Base-by-base conservation (phyloP, 768 basidiomycete genomes). In the Fomitopsis pulvina region DNA sequence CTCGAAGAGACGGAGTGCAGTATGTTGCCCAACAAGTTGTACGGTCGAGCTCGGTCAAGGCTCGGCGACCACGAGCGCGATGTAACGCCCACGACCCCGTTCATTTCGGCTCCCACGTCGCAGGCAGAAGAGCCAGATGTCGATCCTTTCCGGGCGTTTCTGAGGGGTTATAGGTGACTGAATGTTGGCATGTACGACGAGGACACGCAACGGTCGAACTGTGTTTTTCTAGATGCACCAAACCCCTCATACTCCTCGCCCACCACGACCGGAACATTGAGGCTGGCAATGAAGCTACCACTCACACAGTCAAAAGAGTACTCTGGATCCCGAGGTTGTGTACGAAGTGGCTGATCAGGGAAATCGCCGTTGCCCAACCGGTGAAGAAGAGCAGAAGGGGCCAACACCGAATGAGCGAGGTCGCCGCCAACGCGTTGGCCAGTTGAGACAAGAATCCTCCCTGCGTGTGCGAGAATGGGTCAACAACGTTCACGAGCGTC, bases 261-360 rank as follows among this genome's bases (percentile, higher is more conserved):
- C 34, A 5, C 6, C 34, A 4, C 10, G 3, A 6, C 4, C 46
- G 14, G 6, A 37, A 32, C 12, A 54, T 43, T 39, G 42, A 27
- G 34, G 41, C 16, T 24, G 45, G 3, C 24, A 7, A 26, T 11
- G 25, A 32, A 21, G 34, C 16, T 24, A 20, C 18, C 10, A 34
- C 81, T 53, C 66, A 85, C 83, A 84, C 81, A 27, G 84, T 87
- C 42, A 87, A 68, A n/a, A 87, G 69, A 0, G 81, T 82, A 10
- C 72, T 63, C 29, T 73, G 65, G 18, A 83, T 65, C 16, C 60
- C 63, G 3, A 83, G 52, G 47, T 66, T 59, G 56, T 76, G 68
- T 4, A 73, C 73, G 38, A 68, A 67, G 34, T 68, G 55, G 60
- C 75, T 79, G 37, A 85, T 73, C 25, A 81, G 59, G 4, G 73